Base-by-base conservation (phyloP, 495 filamentous ascomycete genomes). In the Chaetomium tenue region DNA sequence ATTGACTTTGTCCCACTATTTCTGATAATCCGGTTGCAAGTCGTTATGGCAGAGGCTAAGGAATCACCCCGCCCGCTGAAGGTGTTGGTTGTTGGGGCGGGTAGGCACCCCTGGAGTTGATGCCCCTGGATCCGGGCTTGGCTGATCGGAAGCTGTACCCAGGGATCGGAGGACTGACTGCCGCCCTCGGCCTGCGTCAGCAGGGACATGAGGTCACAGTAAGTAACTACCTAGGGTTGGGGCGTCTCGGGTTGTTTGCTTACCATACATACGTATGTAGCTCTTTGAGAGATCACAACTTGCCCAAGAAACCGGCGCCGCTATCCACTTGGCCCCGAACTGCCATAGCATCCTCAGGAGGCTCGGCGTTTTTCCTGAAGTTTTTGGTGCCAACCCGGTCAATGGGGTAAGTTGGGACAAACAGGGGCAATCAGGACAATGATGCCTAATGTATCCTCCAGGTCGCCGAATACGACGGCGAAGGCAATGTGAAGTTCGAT, bases 121-220 rank as follows among this genome's bases (percentile, higher is more conserved):
- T 26, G 9, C 22, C 37, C 55, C 6, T 20, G 23, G 5, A 52
- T 12, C 22, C 6, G 33, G 5, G 8, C 25, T 39, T 30, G 11
- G 48, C 28, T 58, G 26, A 50, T 47, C 48, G 13, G 28, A 28
- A 2, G 18, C 5, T 37, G 33, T 6, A 16, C n/a, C 3, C 9
- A 64, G 62, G 62, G 4, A 64, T 64, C 22, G 62, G 54, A 7
- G 62, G 62, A 20, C 46, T 64, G 3, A 64, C 54, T 20, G 62
- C 62, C 22, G 62, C 62, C 22, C 15, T 64, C 12, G 62, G 62
- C 12, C 22, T 64, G 16, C 62, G 62, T 12, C 44, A 59, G 46
- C 54, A 64, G 13, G 62, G 62, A 2, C 62, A 64, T 22, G 26
- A 59, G 12, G 62, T 64, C 1, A 58, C 55, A 1, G 62, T 64